Conservation (phyloP, 306 rosid species). For the Ochetophila trinervis region DNA sequence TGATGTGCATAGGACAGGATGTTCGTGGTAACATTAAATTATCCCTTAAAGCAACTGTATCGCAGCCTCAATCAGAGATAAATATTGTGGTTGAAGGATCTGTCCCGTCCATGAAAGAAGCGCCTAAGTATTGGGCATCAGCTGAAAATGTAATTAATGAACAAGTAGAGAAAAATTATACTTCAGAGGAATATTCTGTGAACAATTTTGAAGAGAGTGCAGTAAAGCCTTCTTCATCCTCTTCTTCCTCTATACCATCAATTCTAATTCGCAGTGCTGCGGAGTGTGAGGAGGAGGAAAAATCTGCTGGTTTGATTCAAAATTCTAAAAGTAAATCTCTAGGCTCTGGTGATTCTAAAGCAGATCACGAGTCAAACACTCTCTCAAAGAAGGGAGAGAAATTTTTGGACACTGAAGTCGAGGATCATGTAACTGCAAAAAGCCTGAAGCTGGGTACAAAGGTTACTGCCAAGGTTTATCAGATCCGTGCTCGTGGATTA, state of each 20-base stretch:
- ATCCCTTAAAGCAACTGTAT: slow-evolving; percentile 72
- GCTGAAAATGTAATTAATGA: slow-evolving; percentile 28
- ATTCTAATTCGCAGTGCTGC: slow-evolving; percentile 78
- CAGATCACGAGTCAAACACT: slow-evolving; percentile 30
- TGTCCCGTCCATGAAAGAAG: slow-evolving; percentile 40
- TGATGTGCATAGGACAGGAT: slow-evolving; percentile 93
- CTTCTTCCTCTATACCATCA: slow-evolving; percentile 45
- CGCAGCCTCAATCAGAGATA: slow-evolving; percentile 28
- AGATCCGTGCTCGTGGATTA: slow-evolving; percentile 75
- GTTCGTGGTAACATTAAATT: slow-evolving; percentile 88
- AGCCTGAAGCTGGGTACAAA: slow-evolving; percentile 63
- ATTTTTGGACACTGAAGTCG: slow-evolving; percentile 26
- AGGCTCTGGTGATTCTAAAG: slow-evolving; percentile 24
- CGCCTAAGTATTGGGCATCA: slow-evolving; percentile 43
- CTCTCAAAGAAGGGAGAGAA: slow-evolving; percentile 26
- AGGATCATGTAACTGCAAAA: slow-evolving; percentile 29
- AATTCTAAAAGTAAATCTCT: slow-evolving; percentile 31
- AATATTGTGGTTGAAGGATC: slow-evolving; percentile 34
- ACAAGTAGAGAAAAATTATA: slow-evolving; percentile 36
- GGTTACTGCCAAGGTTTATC: slow-evolving; percentile 66
- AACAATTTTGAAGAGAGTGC: slow-evolving; percentile 33
- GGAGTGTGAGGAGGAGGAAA: slow-evolving; percentile 84
- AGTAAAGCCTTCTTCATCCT: slow-evolving; percentile 34
- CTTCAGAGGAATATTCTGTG: slow-evolving; percentile 32
- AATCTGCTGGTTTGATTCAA: slow-evolving; percentile 39